Conservation (phyloP, 176 grass and related monocot genomes). For the Triticum monococcum region DNA sequence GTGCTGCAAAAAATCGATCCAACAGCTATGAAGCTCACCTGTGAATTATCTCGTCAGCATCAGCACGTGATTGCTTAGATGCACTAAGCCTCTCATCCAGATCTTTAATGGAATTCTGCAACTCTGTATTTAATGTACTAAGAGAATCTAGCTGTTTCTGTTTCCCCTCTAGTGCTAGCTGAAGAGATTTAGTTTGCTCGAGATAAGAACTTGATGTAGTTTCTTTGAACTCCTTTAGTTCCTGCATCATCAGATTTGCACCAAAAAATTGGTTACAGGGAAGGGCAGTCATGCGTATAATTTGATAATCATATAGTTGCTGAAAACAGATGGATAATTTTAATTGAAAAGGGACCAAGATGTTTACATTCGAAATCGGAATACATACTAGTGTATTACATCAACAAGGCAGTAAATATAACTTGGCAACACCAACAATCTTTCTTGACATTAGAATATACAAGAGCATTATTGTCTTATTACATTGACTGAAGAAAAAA, state of each 20-base stretch:
- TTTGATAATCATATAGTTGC: conserved; percentile 7
- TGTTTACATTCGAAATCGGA: background rate
- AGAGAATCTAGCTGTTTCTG: conserved; percentile 65
- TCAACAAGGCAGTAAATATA: background rate
- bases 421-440: conserved; percentile 15
- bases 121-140: conserved; percentile 53
- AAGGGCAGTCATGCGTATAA: background rate
- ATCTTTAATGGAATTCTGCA: conserved; percentile 74
- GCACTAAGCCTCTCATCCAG: conserved; percentile 79
- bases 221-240: conserved; percentile 80
- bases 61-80: conserved; percentile 78
- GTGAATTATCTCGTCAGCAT: conserved; percentile 90
- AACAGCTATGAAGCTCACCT: conserved; percentile 46
- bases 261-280: background rate
- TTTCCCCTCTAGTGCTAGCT: conserved; percentile 59
- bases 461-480: background rate
- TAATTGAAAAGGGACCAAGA: background rate
- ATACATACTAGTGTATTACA: background rate
- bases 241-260: conserved; percentile 64
- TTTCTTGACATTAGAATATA: conserved; percentile 14
- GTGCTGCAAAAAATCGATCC: background rate
- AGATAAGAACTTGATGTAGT: conserved; percentile 55
- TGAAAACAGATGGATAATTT: background rate
- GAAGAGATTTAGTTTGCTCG: conserved; percentile 75
- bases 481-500: background rate